Percentiles rank a stretch among this genome's conserved stretches.
These are phyloP conservation scores for Fusarium liriodendri DNA, from an alignment of 2,329 filamentous ascomycete genomes.

Conservation along the genomic window DNA sequence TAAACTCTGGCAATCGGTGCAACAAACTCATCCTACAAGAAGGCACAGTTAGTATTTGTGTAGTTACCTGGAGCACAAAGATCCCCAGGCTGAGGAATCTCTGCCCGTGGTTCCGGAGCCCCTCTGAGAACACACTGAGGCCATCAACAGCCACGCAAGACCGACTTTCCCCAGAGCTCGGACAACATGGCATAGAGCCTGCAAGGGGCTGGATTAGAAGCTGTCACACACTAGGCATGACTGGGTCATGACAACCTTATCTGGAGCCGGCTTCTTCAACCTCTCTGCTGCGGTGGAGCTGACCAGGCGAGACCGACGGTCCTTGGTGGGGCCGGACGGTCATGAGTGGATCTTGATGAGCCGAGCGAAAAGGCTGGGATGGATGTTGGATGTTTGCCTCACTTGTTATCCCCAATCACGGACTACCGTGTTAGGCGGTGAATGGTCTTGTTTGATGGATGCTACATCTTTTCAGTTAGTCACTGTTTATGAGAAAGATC, in stretches of 20 bases:
- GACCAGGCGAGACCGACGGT: not conserved
- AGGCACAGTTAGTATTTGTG: not conserved
- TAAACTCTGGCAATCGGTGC: not conserved
- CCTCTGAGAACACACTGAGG: not conserved
- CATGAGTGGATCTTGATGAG: conserved; percentile 1
- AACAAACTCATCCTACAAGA: not conserved
- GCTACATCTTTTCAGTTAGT: not conserved
- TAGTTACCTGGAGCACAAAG: not conserved
- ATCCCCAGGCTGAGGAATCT: not conserved
- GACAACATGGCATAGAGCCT: not conserved
- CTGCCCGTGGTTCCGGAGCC: not conserved
- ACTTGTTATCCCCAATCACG: not conserved
- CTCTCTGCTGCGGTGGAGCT: not conserved
- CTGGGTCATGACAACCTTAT: not conserved
- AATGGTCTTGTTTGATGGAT: not conserved
- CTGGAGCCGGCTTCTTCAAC: not conserved
- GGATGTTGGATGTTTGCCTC: not conserved
- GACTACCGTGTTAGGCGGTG: not conserved
- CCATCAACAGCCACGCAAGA: not conserved
- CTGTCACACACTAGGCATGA: not conserved
- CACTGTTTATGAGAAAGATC: not conserved
- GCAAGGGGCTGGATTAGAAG: not conserved
- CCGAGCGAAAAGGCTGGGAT: not conserved
- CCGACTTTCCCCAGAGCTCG: not conserved
- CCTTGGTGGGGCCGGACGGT: not conserved